Base-by-base conservation (phyloP, 768 basidiomycete genomes). In the Hydnomerulius pinastri region DNA sequence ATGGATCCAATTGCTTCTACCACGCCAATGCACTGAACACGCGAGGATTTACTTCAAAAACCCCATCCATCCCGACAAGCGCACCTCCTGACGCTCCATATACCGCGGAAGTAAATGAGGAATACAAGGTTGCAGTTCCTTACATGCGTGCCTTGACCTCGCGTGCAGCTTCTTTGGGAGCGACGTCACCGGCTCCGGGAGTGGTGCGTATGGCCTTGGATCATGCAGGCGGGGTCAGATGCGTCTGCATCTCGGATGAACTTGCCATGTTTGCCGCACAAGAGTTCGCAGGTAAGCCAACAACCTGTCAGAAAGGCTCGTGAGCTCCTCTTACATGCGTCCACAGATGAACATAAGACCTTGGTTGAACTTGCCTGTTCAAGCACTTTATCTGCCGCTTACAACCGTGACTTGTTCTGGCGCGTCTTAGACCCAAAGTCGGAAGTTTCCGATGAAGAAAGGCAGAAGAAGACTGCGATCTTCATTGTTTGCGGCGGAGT, bases 291-390 rank as follows among this genome's bases (percentile, higher is more conserved):
- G 77, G 88, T 89, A 59, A 55, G 78, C 15, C 10, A 17, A 30
- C 23, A 7, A 18, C 25, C 21, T 46, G 53, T 51, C 21, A 4
- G n/a, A n/a, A n/a, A n/a, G n/a, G n/a, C 42, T 4, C 17, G 39
- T 36, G 28, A 17, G 33, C 17, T 28, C 12, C 9, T 23, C 49
- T 50, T 10, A 59, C 40, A 9, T 6, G 15, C 15, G 36, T 6
- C 23, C 12, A 12, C 56, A 87, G 89, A 87, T 54, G 86, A 89
- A 51, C 88, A 91, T 61, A 88, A 87, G 65, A 71, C 83, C 48
- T 71, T 90, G 21, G 80, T 87, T 9, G 88, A 92, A 58, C 73
- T 91, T 20, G 85, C 90, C 2, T 90, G 88, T 55, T 75, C 87
- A 5, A 82, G 85, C 7, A 82, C 88, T 3, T 73, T 92, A 7